These are phyloP conservation scores for Rhododendron henanense DNA, from an alignment of 148 eudicot species.

Conservation along the genomic window DNA sequence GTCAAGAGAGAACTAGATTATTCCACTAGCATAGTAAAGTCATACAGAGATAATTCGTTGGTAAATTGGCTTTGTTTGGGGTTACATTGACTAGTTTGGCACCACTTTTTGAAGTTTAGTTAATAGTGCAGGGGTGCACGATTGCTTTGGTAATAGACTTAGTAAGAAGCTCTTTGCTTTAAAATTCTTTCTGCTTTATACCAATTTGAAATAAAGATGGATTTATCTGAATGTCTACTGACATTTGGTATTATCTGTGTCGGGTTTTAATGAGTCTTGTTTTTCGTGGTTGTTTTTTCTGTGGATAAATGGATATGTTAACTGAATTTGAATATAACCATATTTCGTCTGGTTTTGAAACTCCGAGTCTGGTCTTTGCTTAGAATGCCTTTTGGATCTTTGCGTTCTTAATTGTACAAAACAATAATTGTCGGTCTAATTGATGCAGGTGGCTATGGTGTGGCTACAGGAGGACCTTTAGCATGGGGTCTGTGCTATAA, in stretches of 20 bases:
- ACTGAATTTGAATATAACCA: neutral
- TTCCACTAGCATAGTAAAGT: neutral
- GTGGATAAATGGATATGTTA: neutral
- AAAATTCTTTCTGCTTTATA: neutral
- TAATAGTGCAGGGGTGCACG: neutral
- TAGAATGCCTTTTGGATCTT: neutral
- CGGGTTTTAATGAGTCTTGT: neutral
- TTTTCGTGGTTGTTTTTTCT: neutral
- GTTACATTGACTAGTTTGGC: neutral
- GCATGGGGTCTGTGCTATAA: conserved; percentile 98
- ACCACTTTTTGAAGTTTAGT: neutral
- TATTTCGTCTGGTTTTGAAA: neutral
- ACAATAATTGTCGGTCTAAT: neutral
- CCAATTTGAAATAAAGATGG: neutral
- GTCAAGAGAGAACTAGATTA: neutral
- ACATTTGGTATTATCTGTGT: neutral
- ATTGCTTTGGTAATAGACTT: neutral
- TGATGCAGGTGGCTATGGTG: conserved; percentile 87
- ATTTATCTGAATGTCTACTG: neutral
- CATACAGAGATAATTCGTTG: neutral
- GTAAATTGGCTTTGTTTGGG: neutral
- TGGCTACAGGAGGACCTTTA: conserved; percentile 85
- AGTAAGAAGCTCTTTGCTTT: neutral
- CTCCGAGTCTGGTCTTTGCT: neutral
- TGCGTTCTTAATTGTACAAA: neutral